Conservation (phyloP, 805 yeast species). For the Monosporozyma aerobia region DNA sequence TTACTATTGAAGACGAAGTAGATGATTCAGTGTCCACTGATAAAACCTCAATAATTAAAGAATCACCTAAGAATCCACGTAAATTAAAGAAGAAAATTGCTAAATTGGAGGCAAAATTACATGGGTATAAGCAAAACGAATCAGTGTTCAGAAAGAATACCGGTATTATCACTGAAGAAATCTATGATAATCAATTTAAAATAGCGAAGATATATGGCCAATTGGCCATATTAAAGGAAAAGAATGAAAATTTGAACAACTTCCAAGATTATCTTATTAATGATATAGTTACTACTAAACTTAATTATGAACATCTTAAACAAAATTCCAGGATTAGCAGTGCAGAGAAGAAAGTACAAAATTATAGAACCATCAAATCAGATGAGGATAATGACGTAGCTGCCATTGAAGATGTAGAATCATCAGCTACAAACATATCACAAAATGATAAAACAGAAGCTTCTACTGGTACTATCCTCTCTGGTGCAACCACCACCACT, state of each 20-base stretch:
- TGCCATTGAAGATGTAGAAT: no score
- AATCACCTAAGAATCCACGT: not conserved
- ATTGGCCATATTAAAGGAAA: not conserved
- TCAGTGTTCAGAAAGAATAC: slow-evolving; percentile 1
- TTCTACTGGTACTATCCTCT: no score
- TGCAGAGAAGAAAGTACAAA: not conserved
- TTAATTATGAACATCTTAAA: not conserved
- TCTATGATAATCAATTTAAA: slow-evolving; percentile 7
- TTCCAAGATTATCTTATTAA: not conserved
- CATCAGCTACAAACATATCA: no score
- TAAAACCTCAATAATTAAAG: not conserved
- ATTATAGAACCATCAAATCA: no score
- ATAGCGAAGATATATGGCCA: slow-evolving; percentile 8
- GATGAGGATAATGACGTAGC: no score
- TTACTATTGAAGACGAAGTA: not conserved
- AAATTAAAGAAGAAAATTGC: not conserved
- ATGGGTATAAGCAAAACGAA: slow-evolving; percentile 4
- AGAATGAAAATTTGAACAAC: not conserved
- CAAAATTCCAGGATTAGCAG: not conserved
- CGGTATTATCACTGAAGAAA: slow-evolving; percentile 5
- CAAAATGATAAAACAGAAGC: no score
- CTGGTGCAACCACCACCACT: no score
- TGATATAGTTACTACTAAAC: not conserved
- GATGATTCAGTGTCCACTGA: not conserved
- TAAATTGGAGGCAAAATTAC: slow-evolving; percentile 2